phyloP scores from a whole-genome alignment of 108 stramenopile species.

The Heterococcus sp. region DNA sequence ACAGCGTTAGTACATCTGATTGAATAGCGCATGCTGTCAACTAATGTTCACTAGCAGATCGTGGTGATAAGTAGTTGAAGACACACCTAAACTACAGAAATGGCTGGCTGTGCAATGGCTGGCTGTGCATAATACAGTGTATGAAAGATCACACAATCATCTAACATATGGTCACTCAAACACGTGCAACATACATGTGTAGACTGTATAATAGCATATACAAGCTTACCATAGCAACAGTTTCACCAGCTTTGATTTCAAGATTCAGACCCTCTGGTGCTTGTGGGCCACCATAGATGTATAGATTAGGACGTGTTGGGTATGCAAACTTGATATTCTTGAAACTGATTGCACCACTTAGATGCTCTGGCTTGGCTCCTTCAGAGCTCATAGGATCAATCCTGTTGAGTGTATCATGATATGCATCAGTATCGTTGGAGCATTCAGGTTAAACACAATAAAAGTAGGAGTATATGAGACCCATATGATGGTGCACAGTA shows the following conservation, averaged over 20 bases:
- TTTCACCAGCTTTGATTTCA: constrained; percentile 71
- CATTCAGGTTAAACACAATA: too few relatives aligned
- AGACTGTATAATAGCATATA: not conserved
- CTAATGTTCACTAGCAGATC: not conserved
- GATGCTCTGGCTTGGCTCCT: not conserved
- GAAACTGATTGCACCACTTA: constrained; percentile 19
- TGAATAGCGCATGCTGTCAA: too few relatives aligned
- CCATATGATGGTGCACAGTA: too few relatives aligned
- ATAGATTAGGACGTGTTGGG: constrained; percentile 39
- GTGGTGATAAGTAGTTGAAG: constrained; percentile 44
- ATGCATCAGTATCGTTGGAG: too few relatives aligned
- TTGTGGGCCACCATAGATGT: constrained; percentile 18
- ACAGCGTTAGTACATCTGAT: not conserved
- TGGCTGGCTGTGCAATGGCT: constrained; percentile 73
- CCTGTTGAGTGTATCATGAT: not conserved
- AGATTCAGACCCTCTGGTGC: constrained; percentile 54
- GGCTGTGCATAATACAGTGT: constrained; percentile 73
- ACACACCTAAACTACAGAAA: constrained; percentile 67
- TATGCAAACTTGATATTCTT: constrained; percentile 46
- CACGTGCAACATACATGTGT: constrained; percentile 16
- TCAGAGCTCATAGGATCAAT: not conserved
- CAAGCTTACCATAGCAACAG: constrained; percentile 72
- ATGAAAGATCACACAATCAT: constrained; percentile 70
- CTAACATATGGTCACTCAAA: constrained; percentile 84
- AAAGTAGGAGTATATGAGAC: too few relatives aligned